phyloP scores from a whole-genome alignment of 371 early-diverging fungal genomes.

The Sporodiniella umbellata region DNA sequence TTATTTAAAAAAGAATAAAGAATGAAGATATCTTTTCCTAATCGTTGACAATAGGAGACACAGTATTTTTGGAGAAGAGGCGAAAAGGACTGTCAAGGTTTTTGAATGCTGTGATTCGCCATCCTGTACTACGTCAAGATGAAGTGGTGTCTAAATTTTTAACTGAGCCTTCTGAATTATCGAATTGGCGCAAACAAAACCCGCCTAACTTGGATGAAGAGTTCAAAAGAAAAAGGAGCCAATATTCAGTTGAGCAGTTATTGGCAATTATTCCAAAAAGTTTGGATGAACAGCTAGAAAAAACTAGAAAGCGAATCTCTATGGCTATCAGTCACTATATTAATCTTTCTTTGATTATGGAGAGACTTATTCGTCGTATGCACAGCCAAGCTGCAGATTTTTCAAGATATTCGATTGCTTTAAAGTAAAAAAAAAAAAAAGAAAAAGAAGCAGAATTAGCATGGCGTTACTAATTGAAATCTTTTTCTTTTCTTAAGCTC shows the following conservation, averaged over 20 bases:
- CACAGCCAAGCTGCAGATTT: conserved; percentile 62
- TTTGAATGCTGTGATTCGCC: conserved; percentile 71
- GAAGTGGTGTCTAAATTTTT: conserved; percentile 62
- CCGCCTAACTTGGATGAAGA: conserved; percentile 54
- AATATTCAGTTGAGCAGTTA: conserved; percentile 21
- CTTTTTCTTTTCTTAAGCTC: too few species aligned
- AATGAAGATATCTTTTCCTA: neutral
- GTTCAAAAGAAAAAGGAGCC: conserved; percentile 29
- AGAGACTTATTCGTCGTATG: conserved; percentile 61
- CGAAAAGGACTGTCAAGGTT: conserved; percentile 74
- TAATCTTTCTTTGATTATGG: conserved; percentile 65
- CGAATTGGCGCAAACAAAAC: conserved; percentile 53
- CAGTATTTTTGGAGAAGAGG: conserved; percentile 71
- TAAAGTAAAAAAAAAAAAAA: conserved; percentile 37
- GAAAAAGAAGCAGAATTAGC: neutral
- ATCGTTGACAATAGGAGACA: conserved; percentile 66
- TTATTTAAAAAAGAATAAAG: too few species aligned
- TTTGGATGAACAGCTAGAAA: conserved; percentile 52
- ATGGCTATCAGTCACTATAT: conserved; percentile 57
- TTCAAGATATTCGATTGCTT: conserved; percentile 51
- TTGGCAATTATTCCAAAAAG: conserved; percentile 39
- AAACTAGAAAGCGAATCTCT: conserved; percentile 47
- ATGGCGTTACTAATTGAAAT: too few species aligned
- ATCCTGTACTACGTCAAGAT: conserved; percentile 70
- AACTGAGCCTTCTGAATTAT: conserved; percentile 62